These are phyloP conservation scores for Apophysomyces ossiformis DNA, from an alignment of 371 early-diverging fungal species.

Conservation along the genomic window DNA sequence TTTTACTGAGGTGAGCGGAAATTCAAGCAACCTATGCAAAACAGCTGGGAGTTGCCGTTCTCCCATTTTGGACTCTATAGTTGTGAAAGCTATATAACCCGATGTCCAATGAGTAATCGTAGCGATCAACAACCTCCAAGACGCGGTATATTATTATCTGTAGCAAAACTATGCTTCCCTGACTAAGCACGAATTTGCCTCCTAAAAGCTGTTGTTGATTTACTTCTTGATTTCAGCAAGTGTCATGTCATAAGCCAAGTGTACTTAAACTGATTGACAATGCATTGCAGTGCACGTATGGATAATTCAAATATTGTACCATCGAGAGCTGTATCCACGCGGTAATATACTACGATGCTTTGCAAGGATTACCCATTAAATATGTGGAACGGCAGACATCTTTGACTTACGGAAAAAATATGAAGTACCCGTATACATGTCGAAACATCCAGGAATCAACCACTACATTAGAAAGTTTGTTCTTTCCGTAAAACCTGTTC, in stretches of 20 bases:
- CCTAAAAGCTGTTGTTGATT: conserved; percentile 15
- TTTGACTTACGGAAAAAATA: conserved; percentile 57
- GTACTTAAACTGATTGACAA: not conserved
- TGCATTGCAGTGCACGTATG: conserved; percentile 51
- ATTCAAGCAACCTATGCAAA: not conserved
- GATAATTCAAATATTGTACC: conserved; percentile 59
- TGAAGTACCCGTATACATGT: conserved; percentile 52
- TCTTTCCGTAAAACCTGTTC: conserved; percentile 40
- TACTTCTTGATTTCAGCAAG: conserved; percentile 34
- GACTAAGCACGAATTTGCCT: not conserved
- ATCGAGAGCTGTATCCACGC: conserved; percentile 56
- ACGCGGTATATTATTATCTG: not conserved
- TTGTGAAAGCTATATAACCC: too few relatives aligned
- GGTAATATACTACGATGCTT: conserved; percentile 23
- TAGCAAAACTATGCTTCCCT: not conserved
- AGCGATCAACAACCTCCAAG: not conserved
- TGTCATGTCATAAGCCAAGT: not conserved
- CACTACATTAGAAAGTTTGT: conserved; percentile 53
- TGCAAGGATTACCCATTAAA: not conserved
- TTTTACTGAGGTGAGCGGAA: too few relatives aligned
- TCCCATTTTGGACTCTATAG: not conserved
- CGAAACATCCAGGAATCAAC: conserved; percentile 51
- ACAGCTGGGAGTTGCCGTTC: not conserved
- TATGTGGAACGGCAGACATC: conserved; percentile 19
- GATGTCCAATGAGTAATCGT: not conserved